Evolutionary conservation across 805 yeast species (phyloP), one percentile per base, ranked within the genome.

Genomic region (Pachysolen tannophilus): DNA sequence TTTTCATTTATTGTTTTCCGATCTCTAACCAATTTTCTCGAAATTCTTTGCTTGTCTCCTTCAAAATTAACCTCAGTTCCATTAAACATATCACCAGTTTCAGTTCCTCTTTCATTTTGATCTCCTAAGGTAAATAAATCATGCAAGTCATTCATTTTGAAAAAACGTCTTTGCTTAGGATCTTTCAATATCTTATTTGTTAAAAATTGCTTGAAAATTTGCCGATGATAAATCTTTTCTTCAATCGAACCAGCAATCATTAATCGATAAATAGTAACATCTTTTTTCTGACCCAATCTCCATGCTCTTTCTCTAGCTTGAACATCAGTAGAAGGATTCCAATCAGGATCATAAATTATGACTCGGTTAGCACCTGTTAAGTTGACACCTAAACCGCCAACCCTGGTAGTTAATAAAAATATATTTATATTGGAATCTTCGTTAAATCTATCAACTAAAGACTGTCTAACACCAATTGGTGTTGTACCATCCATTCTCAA

Each of bases 251-350:
- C 97, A 2, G 96, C 86, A 29, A 87, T 83, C 84, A 92, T 86
- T 28, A 92, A 63, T 39, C 98, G 62, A 48, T 90, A 92, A 24
- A 90, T 88, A 6, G 87, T 75, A 7, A 90, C 97, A 46, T 88
- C 95, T 39, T 79, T 76, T 52, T 82, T 88, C 55, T 90, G 98
- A 1, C 98, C 98, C 43, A 90, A 66, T 44, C 98, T 67, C 97
- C 97, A 92, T 0, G 97, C 97, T 32, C 98, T 61, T 54, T 90
- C 98, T 40, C 97, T 67, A 0, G 98, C 98, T 57, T 90, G 98
- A 40, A 88, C 69, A 61, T 90, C 98, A 0, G 97, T 92, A 1
- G 96, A 86, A 1, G 98, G 98, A 50, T 90, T 90, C 98, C 98
- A 90, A 57, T 92, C 97, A 0, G 98, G 98, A 50, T 90, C 98